Conservation (phyloP, 257 asterid genomes). For the Solanum ahanhuiri region DNA sequence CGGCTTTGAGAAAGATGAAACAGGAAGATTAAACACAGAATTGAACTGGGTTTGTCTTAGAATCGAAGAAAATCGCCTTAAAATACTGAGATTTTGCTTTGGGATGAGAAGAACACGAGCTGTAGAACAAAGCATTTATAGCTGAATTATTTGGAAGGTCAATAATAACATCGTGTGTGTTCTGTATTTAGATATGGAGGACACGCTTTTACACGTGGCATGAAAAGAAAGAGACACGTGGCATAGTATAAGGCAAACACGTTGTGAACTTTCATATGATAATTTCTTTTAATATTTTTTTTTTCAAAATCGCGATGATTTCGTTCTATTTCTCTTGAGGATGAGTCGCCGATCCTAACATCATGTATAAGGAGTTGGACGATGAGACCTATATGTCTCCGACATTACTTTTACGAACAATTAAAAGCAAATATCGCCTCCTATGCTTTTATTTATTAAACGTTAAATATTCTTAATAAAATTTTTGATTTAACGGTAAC, state of each 20-base stretch:
- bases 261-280: background rate
- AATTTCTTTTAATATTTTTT: too few relatives aligned
- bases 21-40: background rate
- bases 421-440: too few relatives aligned
- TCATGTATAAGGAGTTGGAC: background rate
- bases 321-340: background rate
- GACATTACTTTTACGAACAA: too few relatives aligned
- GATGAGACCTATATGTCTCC: too few relatives aligned
- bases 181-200: background rate
- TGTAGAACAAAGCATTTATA: background rate
- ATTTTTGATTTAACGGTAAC: too few relatives aligned
- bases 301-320: too few relatives aligned
- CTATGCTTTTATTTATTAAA: too few relatives aligned
- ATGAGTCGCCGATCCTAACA: fast-evolving
- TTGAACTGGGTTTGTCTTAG: background rate
- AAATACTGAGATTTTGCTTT: background rate
- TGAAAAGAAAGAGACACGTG: background rate
- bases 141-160: background rate
- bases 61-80: background rate
- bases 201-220: background rate
- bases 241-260: too few relatives aligned
- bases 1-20: background rate
- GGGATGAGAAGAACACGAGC: background rate
- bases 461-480: too few relatives aligned
- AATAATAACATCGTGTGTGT: background rate